phyloP scores from a whole-genome alignment of 805 yeast species.

The Maudiozyma barnettii region DNA sequence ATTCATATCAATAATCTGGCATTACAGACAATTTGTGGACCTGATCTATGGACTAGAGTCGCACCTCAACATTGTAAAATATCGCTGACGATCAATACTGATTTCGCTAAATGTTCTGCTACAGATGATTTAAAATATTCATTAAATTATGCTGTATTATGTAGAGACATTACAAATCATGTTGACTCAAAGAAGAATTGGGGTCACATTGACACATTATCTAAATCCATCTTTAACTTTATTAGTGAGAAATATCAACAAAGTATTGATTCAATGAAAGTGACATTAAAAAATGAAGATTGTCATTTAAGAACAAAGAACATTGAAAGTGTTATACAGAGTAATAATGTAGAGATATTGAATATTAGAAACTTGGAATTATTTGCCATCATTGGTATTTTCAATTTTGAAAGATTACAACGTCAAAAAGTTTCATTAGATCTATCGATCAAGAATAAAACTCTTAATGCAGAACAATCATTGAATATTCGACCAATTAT shows the following conservation, averaged over 20 bases:
- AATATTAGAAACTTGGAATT: conserved; percentile 44
- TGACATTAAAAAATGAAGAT: conserved; percentile 15
- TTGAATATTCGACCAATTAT: conserved; percentile 28
- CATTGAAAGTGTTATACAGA: conserved; percentile 9
- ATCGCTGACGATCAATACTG: conserved; percentile 52
- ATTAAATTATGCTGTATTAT: conserved; percentile 79
- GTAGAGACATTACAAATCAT: conserved; percentile 49
- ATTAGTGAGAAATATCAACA: conserved; percentile 31
- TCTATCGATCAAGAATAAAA: conserved; percentile 12
- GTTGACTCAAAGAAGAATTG: conserved; percentile 34
- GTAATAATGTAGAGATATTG: conserved; percentile 16
- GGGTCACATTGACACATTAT: conserved; percentile 32
- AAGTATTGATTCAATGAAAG: conserved; percentile 11
- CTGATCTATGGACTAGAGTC: conserved; percentile 65
- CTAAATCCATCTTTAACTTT: conserved; percentile 37
- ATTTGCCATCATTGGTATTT: conserved; percentile 83
- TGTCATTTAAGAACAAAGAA: conserved; percentile 28
- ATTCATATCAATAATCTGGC: conserved; percentile 46
- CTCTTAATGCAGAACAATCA: conserved; percentile 34
- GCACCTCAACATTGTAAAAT: conserved; percentile 57
- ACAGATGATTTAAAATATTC: conserved; percentile 77
- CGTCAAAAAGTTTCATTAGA: conserved; percentile 67
- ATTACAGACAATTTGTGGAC: conserved; percentile 56
- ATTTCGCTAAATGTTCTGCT: conserved; percentile 62
- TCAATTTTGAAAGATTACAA: conserved; percentile 77